These are phyloP conservation scores for Tillandsia fasciculata DNA, from an alignment of 176 grass and related monocot genomes.

Conservation along the genomic window DNA sequence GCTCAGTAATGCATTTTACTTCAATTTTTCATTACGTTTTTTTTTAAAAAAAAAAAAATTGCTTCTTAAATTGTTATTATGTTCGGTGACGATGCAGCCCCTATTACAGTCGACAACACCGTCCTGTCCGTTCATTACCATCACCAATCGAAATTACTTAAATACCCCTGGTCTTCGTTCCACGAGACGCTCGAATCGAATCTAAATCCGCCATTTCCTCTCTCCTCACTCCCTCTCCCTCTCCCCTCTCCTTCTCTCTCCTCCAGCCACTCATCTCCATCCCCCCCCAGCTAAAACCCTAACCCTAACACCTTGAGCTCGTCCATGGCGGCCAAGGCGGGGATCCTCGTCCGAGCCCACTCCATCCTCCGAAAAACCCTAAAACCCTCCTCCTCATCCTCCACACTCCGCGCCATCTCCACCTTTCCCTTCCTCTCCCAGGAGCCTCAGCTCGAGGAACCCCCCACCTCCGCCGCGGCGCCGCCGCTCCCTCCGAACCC, in stretches of 20 bases:
- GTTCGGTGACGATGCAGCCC: too few relatives aligned
- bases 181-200: neutral
- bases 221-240: slow-evolving; percentile 19
- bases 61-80: too few relatives aligned
- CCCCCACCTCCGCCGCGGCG: slow-evolving; percentile 11
- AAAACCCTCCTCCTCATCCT: slow-evolving; percentile 13
- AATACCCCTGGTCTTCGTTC: neutral
- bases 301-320: slow-evolving; percentile 22
- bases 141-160: slow-evolving; percentile 14
- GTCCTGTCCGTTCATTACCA: neutral
- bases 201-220: neutral
- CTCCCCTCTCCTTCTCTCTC: slow-evolving; percentile 1
- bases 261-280: slow-evolving; percentile 3
- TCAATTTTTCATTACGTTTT: too few relatives aligned
- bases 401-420: slow-evolving; percentile 40
- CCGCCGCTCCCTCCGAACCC: slow-evolving; percentile 74
- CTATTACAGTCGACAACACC: too few relatives aligned
- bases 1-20: too few relatives aligned
- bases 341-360: slow-evolving; percentile 46
- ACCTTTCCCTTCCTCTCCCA: slow-evolving; percentile 55
- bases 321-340: slow-evolving; percentile 50
- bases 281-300: slow-evolving; percentile 35
- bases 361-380: slow-evolving; percentile 10
- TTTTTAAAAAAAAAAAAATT: too few relatives aligned
- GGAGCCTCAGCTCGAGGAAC: slow-evolving; percentile 47